Evolutionary conservation across 352 stramenopile genomes (phyloP).

Genomic region (Phytophthora foliorum): DNA sequence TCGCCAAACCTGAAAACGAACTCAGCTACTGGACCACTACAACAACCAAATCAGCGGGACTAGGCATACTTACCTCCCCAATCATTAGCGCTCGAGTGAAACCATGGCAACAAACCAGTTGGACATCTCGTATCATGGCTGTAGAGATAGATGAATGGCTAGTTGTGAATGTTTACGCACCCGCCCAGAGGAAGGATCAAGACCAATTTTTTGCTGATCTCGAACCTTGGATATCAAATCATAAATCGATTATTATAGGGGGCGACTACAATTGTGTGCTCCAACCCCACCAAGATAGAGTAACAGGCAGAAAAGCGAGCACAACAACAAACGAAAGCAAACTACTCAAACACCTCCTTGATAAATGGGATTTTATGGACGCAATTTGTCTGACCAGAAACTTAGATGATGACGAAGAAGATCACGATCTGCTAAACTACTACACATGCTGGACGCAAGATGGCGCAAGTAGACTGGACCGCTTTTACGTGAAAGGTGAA

Average conservation of each 20-base stretch:
- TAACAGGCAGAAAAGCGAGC: neutral
- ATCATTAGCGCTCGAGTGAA: too few relatives aligned
- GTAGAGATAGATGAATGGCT: conserved; percentile 2
- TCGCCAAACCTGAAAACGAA: too few relatives aligned
- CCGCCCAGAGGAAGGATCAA: too few relatives aligned
- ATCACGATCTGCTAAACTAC: neutral
- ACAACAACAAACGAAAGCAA: too few relatives aligned
- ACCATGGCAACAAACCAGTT: neutral
- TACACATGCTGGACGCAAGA: too few relatives aligned
- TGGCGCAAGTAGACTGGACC: neutral
- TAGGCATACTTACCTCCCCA: too few relatives aligned
- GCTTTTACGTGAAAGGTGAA: conserved; percentile 11
- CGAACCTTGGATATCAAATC: neutral
- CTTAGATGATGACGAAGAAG: neutral
- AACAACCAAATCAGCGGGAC: too few relatives aligned
- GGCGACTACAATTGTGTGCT: conserved; percentile 5
- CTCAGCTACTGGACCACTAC: too few relatives aligned
- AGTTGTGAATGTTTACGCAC: conserved; percentile 1
- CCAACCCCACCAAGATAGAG: neutral
- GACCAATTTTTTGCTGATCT: neutral
- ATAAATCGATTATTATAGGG: neutral
- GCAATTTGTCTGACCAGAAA: neutral
- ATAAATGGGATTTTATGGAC: neutral
- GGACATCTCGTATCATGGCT: conserved; percentile 2
- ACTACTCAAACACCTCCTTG: neutral